Evolutionary conservation across 495 filamentous ascomycete species (phyloP).

Genomic region (Hypomontagnella submonticulosa): DNA sequence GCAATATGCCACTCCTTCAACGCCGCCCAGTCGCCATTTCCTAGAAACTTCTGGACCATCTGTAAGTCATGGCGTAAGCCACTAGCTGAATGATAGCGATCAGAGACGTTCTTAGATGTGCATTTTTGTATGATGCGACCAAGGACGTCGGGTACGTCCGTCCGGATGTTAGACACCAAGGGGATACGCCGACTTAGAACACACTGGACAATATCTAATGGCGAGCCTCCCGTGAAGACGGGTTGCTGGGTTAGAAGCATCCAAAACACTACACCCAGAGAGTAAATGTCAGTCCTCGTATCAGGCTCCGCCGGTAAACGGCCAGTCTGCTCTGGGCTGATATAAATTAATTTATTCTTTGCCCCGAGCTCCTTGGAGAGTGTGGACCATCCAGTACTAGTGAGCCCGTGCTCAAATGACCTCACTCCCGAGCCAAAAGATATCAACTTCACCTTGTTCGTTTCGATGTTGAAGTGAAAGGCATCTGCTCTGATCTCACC

Average conservation of each 20-base stretch:
- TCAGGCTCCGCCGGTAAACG: conserved; percentile 90
- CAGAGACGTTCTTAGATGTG: conserved; percentile 84
- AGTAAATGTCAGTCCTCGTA: conserved; percentile 89
- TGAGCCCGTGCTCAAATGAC: conserved; percentile 88
- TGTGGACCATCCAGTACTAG: conserved; percentile 83
- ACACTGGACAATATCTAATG: conserved; percentile 88
- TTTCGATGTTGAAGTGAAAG: conserved; percentile 80
- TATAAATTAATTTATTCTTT: conserved; percentile 85
- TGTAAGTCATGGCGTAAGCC: conserved; percentile 82
- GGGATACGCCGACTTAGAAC: conserved; percentile 81
- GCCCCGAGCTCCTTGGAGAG: conserved; percentile 82
- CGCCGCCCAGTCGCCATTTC: conserved; percentile 75
- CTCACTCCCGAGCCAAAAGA: conserved; percentile 85
- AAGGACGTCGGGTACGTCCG: conserved; percentile 83
- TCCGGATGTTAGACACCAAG: conserved; percentile 74
- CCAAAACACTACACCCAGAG: conserved; percentile 87
- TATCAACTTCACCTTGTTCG: conserved; percentile 76
- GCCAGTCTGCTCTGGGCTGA: conserved; percentile 92
- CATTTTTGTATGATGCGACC: conserved; percentile 87
- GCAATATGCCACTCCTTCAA: conserved; percentile 77
- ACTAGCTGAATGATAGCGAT: conserved; percentile 85
- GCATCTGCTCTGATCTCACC: conserved; percentile 89
- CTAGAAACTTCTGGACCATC: conserved; percentile 74
- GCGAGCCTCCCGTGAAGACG: conserved; percentile 79
- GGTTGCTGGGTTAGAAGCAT: conserved; percentile 80